Evolutionary conservation across 139 green algal genomes (phyloP), one percentile per base, ranked within the genome.

Genomic region (Yamagishiella unicocca): DNA sequence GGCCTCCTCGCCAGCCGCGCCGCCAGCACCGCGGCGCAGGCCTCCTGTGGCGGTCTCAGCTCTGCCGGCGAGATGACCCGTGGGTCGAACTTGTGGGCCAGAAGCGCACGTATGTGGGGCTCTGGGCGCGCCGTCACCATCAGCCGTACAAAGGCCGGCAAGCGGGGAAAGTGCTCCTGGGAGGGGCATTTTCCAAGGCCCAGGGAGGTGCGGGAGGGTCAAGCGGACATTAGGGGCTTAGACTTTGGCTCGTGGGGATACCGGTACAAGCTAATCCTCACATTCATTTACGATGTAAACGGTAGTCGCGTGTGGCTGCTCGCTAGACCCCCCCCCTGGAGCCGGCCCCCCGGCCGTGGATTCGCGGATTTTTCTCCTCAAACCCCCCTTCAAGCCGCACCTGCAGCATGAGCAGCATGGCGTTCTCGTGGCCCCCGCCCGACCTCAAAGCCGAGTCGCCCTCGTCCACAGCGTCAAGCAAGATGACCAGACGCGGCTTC

Each of bases 101-200:
- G 45, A 46, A 68, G 22, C 50, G 50, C 50, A 25, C 50, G 31
- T 8, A 83, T 50, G 50, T 50, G 50, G 9, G 75, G 50, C 14
- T 37, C 50, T 3, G 75, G 75, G 21, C 46, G 75, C 24, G 50
- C 50, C 33, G 75, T 83, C 43, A 83, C 19, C 33, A 83, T 58
- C 50, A 83, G 45, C 33, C 75, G 75, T 31, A 83, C 75, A 19
- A 50, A 70, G 24, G 75, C 19, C 33, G 75, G 75, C 50, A 83
- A 33, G 22, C 75, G 75, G 19, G 50, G 50, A 50, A 83, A 68
- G n/a, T 83, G 75, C 75, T 83, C 75, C 75, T 83, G 75, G n/a
- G 43, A 17, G 50, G 50, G 12, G 50, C 17, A 25, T 61, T 12
- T 17, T 12, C 50, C 17, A 42, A 40, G 31, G n/a, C n/a, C 17